Evolutionary conservation across 192 early-diverging fungal genomes (phyloP).

Genomic region (Kappamyces sp.): DNA sequence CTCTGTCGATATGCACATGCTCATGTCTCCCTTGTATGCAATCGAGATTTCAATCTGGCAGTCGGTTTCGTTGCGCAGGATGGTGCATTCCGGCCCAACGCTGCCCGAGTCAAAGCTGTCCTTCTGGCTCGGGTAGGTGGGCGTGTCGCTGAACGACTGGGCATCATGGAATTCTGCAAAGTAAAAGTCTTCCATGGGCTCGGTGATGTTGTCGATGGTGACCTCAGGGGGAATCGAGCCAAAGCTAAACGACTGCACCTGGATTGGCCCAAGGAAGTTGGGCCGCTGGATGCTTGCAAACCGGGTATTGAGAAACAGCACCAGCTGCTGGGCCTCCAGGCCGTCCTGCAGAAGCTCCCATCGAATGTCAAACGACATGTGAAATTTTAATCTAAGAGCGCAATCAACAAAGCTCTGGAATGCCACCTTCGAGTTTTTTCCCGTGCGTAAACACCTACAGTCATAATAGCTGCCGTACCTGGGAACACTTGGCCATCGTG

Average conservation of each 20-base stretch:
- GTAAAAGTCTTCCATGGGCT: conserved; percentile 48
- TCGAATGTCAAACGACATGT: conserved; percentile 45
- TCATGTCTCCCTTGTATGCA: conserved; percentile 48
- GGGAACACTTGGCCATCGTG: conserved; percentile 95
- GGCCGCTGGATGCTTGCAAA: conserved; percentile 44
- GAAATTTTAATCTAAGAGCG: conserved; percentile 5
- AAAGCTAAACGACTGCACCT: conserved; percentile 46
- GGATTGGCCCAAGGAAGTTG: conserved; percentile 43
- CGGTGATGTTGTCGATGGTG: conserved; percentile 32
- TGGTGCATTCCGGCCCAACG: conserved; percentile 21
- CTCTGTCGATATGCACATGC: conserved; percentile 44
- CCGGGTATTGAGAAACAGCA: conserved; percentile 42
- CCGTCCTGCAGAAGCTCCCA: conserved; percentile 44
- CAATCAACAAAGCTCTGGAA: conserved; percentile 13
- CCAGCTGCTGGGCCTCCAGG: conserved; percentile 31
- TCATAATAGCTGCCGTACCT: conserved; percentile 18
- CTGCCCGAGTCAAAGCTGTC: conserved; percentile 16
- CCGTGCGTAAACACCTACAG: conserved; percentile 19
- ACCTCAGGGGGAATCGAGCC: conserved; percentile 43
- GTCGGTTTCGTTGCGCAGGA: conserved; percentile 36
- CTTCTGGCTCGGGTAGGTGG: background rate
- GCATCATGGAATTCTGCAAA: conserved; percentile 19
- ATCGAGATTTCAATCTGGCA: conserved; percentile 47
- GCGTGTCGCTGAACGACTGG: background rate
- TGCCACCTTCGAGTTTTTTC: conserved; percentile 5